These are phyloP conservation scores for Leptoxyphium fumago DNA, from an alignment of 2,329 filamentous ascomycete genomes.

Conservation along the genomic window DNA sequence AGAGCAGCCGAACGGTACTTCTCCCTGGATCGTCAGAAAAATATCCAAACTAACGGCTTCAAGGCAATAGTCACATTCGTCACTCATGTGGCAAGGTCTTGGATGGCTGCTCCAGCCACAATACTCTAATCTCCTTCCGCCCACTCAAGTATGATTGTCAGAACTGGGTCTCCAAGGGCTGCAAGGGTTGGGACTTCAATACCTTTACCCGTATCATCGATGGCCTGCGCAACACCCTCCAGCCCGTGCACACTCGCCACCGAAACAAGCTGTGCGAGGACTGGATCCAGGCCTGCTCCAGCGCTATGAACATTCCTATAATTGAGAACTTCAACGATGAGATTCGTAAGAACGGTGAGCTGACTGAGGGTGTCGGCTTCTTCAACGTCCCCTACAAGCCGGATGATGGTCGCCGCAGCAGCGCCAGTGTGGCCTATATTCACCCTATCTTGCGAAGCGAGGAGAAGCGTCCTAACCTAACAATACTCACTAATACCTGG, in stretches of 20 bases:
- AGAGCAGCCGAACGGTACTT: slow-evolving; percentile 77
- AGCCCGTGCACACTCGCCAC: slow-evolving; percentile 73
- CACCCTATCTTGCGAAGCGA: slow-evolving; percentile 77
- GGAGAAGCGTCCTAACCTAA: slow-evolving; percentile 70
- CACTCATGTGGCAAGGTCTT: slow-evolving; percentile 87
- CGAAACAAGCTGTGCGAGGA: slow-evolving; percentile 84
- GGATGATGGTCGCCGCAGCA: slow-evolving; percentile 69
- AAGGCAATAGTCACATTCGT: slow-evolving; percentile 84
- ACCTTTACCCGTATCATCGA: slow-evolving; percentile 70
- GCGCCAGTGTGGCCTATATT: slow-evolving; percentile 81
- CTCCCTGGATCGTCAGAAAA: too few species aligned
- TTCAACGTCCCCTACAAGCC: slow-evolving; percentile 87
- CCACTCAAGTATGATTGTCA: slow-evolving; percentile 81
- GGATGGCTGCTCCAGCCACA: slow-evolving; percentile 85
- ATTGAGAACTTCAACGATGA: slow-evolving; percentile 77
- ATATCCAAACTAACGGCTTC: too few species aligned
- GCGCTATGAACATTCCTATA: slow-evolving; percentile 64
- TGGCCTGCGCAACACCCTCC: slow-evolving; percentile 77
- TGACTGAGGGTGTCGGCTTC: slow-evolving; percentile 71
- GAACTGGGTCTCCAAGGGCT: slow-evolving; percentile 69
- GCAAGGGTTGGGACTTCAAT: slow-evolving; percentile 74
- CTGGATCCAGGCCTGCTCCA: slow-evolving; percentile 71
- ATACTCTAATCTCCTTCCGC: slow-evolving; percentile 84
- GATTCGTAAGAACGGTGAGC: slow-evolving; percentile 56
- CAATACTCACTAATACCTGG: slow-evolving; percentile 75